Evolutionary conservation across 2,329 filamentous ascomycete species (phyloP), one percentile per base, ranked within the genome.

Genomic region (Lachnum nothofagi): DNA sequence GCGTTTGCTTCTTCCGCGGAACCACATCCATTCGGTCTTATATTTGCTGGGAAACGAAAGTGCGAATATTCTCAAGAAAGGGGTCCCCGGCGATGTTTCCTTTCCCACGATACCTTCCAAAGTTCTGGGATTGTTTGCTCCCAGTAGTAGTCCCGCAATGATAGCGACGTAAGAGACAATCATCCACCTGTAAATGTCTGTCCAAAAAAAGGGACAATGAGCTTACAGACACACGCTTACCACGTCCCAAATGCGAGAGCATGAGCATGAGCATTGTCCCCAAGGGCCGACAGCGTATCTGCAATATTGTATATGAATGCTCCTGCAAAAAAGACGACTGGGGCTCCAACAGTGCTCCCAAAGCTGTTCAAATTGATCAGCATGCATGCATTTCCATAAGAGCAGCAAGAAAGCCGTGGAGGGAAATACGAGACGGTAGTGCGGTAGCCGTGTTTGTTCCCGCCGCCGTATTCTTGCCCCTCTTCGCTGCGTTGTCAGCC

Each of bases 311-410:
- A 60, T 24, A 57, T 39, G 25, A 60, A 60, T 2, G 48, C 46
- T 5, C 52, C 58, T 0, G 54, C 24, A 37, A 54, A 58, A 48
- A 62, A 60, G 2, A 56, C 53, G 1, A 62, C 51, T 1, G 60
- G 59, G 8, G 48, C 51, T 5, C 57, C 55, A 10, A 57, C 52
- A 14, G 49, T 57, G 14, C 54, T 43, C n/a, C 55, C 57, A 22
- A 54, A 59, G 1, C 40, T 44, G 14, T 49, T 38, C 38, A 58
- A 53, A 41, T 49, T 54, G 34, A 63, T 63, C 46, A 67, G 43
- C 49, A 43, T 54, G 53, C 19, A 49, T 44, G 16, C 49, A 51
- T 8, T 44, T 58, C 9, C 42, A 31, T n/a, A n/a, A n/a, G n/a
- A n/a, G n/a, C n/a, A n/a, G n/a, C n/a, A n/a, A 44, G 24, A n/a